Conservation (phyloP, 2,329 filamentous ascomycete genomes). For the Botryotinia calthae region DNA sequence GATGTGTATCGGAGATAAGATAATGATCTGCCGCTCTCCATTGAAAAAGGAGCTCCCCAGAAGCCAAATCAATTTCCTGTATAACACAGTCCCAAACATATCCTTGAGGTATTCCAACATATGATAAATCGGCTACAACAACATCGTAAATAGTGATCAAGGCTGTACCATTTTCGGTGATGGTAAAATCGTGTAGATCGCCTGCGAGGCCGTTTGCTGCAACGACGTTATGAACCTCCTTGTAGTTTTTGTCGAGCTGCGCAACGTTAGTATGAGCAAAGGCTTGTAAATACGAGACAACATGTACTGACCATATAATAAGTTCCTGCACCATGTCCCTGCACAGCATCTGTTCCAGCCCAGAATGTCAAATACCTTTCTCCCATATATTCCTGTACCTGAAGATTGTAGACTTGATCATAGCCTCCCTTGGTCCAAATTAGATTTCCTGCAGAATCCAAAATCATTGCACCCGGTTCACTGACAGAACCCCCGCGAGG, state of each 20-base stretch:
- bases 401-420: constrained; percentile 45
- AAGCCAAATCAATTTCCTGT: constrained; percentile 45
- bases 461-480: constrained; percentile 44
- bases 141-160: constrained; percentile 55
- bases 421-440: constrained; percentile 45
- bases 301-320: constrained; percentile 46
- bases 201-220: constrained; percentile 34
- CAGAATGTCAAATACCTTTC: constrained; percentile 49
- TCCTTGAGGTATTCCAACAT: constrained; percentile 47
- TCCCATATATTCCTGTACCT: constrained; percentile 46
- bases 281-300: background rate
- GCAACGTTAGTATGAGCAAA: constrained; percentile 10
- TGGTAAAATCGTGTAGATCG: constrained; percentile 50
- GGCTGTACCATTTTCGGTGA: constrained; percentile 52
- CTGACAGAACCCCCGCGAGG: constrained; percentile 40
- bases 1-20: constrained; percentile 43
- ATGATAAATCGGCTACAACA: constrained; percentile 45
- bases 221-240: constrained; percentile 41
- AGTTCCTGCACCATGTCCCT: constrained; percentile 47
- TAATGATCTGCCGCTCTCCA: constrained; percentile 53
- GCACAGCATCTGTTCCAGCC: constrained; percentile 47
- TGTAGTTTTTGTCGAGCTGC: constrained; percentile 33
- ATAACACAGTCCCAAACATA: constrained; percentile 57
- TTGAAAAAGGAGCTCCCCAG: constrained; percentile 55
- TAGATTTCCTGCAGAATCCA: constrained; percentile 45